Conservation (phyloP, 345 rosid genomes). For the Cochlearia excelsa region DNA sequence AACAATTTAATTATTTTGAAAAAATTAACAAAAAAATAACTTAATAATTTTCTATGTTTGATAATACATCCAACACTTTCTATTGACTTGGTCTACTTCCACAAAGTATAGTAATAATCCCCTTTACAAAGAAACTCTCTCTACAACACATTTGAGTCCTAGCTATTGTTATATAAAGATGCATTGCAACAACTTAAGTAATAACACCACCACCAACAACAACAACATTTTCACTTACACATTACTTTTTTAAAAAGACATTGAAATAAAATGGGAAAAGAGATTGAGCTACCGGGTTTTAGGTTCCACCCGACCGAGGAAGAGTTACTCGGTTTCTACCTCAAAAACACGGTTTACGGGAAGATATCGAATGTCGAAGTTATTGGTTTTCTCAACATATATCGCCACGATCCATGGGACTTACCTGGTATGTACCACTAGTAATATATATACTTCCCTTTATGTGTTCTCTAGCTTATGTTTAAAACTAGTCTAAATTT, state of each 20-base stretch:
- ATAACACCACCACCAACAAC: constrained; percentile 15
- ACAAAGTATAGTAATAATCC: too few species aligned
- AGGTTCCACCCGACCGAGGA: constrained; percentile 95
- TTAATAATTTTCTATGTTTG: background rate
- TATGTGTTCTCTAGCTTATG: background rate
- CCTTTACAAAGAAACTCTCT: background rate
- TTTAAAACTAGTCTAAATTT: background rate
- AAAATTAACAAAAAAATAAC: constrained; percentile 4
- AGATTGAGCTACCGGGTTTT: constrained; percentile 75
- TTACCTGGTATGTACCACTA: constrained; percentile 55
- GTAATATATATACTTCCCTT: background rate
- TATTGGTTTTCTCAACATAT: constrained; percentile 69
- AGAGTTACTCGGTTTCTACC: constrained; percentile 84
- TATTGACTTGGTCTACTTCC: constrained; percentile 35
- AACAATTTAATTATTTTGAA: too few species aligned
- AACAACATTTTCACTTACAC: constrained; percentile 25
- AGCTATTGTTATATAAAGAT: constrained; percentile 19
- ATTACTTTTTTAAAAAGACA: background rate
- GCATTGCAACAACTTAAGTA: constrained; percentile 21
- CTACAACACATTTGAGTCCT: constrained; percentile 23
- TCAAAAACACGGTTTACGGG: constrained; percentile 62
- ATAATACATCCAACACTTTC: constrained; percentile 7
- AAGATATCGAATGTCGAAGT: constrained; percentile 43
- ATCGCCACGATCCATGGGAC: constrained; percentile 72
- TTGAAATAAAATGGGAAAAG: constrained; percentile 35